Percentiles rank a stretch among this genome's conserved stretches.
Evolutionary conservation across 768 basidiomycete genomes (phyloP).

Genomic region (Bullera alba): DNA sequence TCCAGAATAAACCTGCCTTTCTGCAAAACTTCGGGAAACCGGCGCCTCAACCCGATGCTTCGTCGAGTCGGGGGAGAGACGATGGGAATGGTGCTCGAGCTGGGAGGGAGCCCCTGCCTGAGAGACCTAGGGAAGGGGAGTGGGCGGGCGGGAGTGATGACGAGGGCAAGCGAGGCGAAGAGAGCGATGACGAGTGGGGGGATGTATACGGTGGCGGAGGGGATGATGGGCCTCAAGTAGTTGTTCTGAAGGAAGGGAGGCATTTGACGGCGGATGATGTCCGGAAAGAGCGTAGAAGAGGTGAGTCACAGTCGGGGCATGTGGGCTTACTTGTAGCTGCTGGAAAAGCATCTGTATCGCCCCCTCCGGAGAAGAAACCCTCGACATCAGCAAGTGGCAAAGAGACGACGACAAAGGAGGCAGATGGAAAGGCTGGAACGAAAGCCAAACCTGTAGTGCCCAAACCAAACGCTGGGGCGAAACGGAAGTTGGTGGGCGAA

Average conservation of each 20-base stretch:
- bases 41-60: slow-evolving; percentile 1
- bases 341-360: slow-evolving; percentile 15
- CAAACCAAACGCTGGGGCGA: slow-evolving; percentile 19
- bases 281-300: slow-evolving; percentile 52
- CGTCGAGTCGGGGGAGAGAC: background rate
- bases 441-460: slow-evolving; percentile 11
- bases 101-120: slow-evolving; percentile 31
- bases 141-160: slow-evolving; percentile 42
- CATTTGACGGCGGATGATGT: slow-evolving; percentile 73
- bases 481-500: slow-evolving; percentile 38
- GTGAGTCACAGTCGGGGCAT: slow-evolving; percentile 16
- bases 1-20: slow-evolving; percentile 19
- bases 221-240: slow-evolving; percentile 81
- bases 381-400: background rate
- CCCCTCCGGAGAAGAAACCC: slow-evolving; percentile 5
- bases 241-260: slow-evolving; percentile 80
- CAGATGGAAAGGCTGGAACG: background rate
- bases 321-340: slow-evolving; percentile 8
- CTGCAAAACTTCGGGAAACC: slow-evolving; percentile 26
- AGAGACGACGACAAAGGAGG: background rate
- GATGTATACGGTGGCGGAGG: slow-evolving; percentile 44
- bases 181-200: slow-evolving; percentile 64
- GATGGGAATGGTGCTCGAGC: background rate
- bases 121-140: slow-evolving; percentile 35
- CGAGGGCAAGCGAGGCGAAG: slow-evolving; percentile 50